Evolutionary conservation across 2,329 filamentous ascomycete genomes (phyloP).

Genomic region (Ceratocystis eucalypticola): DNA sequence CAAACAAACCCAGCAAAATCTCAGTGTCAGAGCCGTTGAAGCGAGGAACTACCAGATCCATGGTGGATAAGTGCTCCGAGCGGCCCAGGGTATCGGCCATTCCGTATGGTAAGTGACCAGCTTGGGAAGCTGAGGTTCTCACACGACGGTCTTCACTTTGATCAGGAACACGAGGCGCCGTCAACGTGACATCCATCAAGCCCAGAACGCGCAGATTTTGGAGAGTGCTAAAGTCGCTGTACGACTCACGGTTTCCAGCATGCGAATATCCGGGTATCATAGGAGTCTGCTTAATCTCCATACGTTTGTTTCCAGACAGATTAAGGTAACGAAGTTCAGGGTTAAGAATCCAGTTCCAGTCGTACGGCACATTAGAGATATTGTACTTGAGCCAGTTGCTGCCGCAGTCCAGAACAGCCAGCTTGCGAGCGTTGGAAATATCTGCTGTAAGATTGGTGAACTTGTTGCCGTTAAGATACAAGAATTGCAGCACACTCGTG

Average conservation of each 20-base stretch:
- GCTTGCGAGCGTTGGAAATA: constrained; percentile 81
- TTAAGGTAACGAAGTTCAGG: constrained; percentile 90
- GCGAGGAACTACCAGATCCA: constrained; percentile 86
- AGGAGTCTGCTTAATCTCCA: constrained; percentile 73
- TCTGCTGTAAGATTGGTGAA: constrained; percentile 95
- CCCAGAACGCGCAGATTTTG: constrained; percentile 75
- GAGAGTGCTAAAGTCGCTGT: constrained; percentile 78
- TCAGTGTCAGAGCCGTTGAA: constrained; percentile 85
- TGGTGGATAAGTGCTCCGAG: constrained; percentile 87
- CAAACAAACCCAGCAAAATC: constrained; percentile 86
- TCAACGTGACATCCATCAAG: constrained; percentile 95
- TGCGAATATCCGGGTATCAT: constrained; percentile 34
- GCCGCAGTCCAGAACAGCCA: constrained; percentile 84
- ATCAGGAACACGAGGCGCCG: constrained; percentile 86
- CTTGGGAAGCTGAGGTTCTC: constrained; percentile 87
- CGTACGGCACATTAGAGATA: constrained; percentile 95
- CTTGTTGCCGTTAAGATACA: constrained; percentile 95
- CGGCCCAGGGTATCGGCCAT: constrained; percentile 93
- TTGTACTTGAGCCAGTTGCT: constrained; percentile 97
- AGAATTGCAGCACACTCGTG: constrained; percentile 61
- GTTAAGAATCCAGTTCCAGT: constrained; percentile 99
- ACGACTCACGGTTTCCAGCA: constrained; percentile 26
- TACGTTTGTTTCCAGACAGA: constrained; percentile 85
- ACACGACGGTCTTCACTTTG: constrained; percentile 91
- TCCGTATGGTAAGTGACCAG: constrained; percentile 82